Evolutionary conservation across 2,329 filamentous ascomycete species (phyloP), one percentile per base, ranked within the genome.

Genomic region (Xylaria digitata): DNA sequence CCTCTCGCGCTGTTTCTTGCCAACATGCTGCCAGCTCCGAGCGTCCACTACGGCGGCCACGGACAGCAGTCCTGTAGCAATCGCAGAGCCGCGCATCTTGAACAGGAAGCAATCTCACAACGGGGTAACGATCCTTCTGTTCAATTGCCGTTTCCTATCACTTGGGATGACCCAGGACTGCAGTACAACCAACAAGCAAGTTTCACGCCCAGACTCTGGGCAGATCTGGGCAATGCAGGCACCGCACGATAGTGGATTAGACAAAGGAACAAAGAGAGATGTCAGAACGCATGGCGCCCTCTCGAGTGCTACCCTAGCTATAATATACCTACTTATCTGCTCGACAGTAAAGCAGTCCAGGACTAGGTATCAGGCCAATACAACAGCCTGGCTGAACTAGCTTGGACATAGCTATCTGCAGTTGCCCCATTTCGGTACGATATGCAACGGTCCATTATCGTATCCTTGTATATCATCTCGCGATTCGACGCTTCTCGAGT

Each of bases 21-120:
- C 76, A 9, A 75, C 76, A 30, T 78, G 76, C 69, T 76, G 75
- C 57, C 67, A 75, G 70, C 75, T 76, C 54, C 72, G 72, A 1
- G 73, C 63, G 15, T 70, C 69, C 49, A 34, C 72, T 69, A 60
- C 61, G 62, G 68, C 68, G 30, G 70, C 70, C 8, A 70, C 70
- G 43, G 73, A 70, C 65, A 77, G 60, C 46, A 77, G 70, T 43
- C 70, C 71, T 13, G 70, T 60, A 19, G 63, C 52, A 46, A 75
- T 40, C 8, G 71, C 65, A 30, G 66, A 65, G 72, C 68, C 71
- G 63, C 71, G 73, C 76, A 78, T 78, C 37, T 53, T 69, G 61
- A 45, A 40, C 34, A 4, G 40, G 61, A 65, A 52, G 54, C 32
- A 13, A 32, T 26, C 23, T 34, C 23, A 42, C 30, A 45, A 46